Percentiles rank a stretch among this genome's conserved stretches.
Conservation (phyloP, 2,329 filamentous ascomycete genomes). For the Cladorrhinum sp. region DNA sequence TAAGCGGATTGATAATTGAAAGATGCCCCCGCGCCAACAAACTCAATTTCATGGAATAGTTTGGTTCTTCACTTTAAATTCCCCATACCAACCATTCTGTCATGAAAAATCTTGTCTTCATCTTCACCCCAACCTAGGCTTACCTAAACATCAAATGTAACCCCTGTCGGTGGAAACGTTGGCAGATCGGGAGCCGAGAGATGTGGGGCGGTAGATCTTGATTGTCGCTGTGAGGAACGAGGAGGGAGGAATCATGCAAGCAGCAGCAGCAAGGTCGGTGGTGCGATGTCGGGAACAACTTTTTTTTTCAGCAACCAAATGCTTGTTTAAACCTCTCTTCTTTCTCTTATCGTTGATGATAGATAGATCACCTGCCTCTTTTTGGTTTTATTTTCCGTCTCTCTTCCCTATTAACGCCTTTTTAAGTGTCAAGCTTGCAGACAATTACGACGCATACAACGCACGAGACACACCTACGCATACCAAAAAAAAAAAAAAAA, state of each 20-base stretch:
- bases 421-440: too few species aligned
- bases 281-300: neutral
- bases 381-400: neutral
- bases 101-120: neutral
- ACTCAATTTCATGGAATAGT: neutral
- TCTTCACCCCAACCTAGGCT: neutral
- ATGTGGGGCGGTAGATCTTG: neutral
- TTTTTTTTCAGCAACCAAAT: neutral
- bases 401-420: too few species aligned
- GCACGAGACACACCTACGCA: neutral
- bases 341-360: neutral
- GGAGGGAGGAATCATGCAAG: neutral
- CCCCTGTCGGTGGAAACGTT: neutral
- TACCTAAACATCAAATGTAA: neutral
- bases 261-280: neutral
- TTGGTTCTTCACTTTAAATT: too few species aligned
- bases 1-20: too few species aligned
- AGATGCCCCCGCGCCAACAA: too few species aligned
- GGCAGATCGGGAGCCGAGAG: neutral
- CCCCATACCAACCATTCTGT: too few species aligned
- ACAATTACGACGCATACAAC: neutral
- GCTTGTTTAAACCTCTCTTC: neutral
- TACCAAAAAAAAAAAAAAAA: too few species aligned
- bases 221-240: neutral
- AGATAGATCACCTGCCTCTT: neutral